Evolutionary conservation across 768 basidiomycete genomes (phyloP), one percentile per base, ranked within the genome.

Genomic region (Udeniomyces megalosporus): DNA sequence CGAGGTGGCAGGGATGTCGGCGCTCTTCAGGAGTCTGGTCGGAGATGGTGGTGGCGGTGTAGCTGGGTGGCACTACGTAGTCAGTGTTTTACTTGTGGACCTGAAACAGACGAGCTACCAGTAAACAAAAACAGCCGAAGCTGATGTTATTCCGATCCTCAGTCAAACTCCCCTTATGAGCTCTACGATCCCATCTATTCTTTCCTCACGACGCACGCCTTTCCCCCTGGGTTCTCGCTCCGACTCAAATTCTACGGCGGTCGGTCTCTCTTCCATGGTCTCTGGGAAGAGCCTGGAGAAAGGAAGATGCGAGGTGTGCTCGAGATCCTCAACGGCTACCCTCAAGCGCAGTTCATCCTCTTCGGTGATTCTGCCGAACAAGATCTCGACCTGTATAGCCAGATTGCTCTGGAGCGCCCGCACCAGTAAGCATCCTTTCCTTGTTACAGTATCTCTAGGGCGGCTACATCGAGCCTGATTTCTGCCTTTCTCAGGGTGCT

Each of bases 291-390:
- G 2, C 85, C 89, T 1, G 76, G 73, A 1, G 79, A 81, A 22
- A 81, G 92, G 38, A 97, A 97, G 74, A 82, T 83, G 5, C 80
- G 80, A 0, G 85, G 84, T 22, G 81, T 96, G 8, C 70, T 84
- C n/a, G 86, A 91, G 63, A 55, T 88, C 24, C 75, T 92, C 14
- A 79, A 84, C 44, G 76, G 81, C 2, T 92, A 92, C 71, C 81
- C 82, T 0, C 76, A 81, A 45, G 82, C 86, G 1, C 76, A 74
- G 44, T 95, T 97, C 74, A 73, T 96, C 69, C 80, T 92, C 53
- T 77, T 97, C 45, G 93, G 93, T 7, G 93, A 97, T 71, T 82
- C 84, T 0, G 93, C 92, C 35, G 93, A 97, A 70, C 92, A 95
- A 67, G 93, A 97, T 73, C 75, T 97, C 48, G 91, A 97, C 72